A percentile compares a stretch with the other conserved stretches of the same genome.
Conservation (phyloP, 2,329 filamentous ascomycete species). For the Didymella keratinophila region DNA sequence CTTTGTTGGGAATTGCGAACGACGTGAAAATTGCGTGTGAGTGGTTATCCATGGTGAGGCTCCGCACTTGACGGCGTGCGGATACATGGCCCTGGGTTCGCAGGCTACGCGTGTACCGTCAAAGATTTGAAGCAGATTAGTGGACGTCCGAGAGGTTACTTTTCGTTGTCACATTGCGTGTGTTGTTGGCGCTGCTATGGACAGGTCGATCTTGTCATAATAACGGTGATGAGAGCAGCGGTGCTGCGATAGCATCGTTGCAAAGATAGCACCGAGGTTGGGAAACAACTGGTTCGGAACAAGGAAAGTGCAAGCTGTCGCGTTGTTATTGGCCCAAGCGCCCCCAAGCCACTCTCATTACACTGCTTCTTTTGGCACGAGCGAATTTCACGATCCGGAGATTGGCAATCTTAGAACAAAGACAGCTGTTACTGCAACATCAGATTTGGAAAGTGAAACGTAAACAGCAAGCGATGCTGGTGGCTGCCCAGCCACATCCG, state of each 20-base stretch:
- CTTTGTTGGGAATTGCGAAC: constrained; percentile 15
- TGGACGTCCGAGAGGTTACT: neutral
- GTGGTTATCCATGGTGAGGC: constrained; percentile 13
- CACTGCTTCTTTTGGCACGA: constrained; percentile 17
- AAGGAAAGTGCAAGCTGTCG: constrained; percentile 4
- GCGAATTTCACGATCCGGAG: constrained; percentile 16
- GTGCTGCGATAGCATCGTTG: neutral
- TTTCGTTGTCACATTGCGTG: neutral
- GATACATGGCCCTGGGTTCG: constrained; percentile 15
- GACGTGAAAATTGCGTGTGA: neutral
- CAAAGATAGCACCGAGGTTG: neutral
- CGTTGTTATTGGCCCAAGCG: constrained; percentile 14
- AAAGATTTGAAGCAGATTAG: constrained; percentile 4
- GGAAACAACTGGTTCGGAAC: constrained; percentile 3
- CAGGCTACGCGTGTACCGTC: constrained; percentile 14
- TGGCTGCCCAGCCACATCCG: constrained; percentile 9
- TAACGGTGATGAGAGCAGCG: constrained; percentile 3
- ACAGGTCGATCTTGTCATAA: constrained; percentile 16
- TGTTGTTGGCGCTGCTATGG: neutral
- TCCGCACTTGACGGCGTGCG: constrained; percentile 16
- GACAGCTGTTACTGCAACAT: constrained; percentile 6
- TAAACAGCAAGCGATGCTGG: constrained; percentile 13
- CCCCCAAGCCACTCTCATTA: constrained; percentile 10
- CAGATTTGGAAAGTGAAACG: constrained; percentile 11
- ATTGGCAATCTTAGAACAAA: constrained; percentile 20